phyloP scores from a whole-genome alignment of 139 green algal genomes.

The Chloropicon primus region DNA sequence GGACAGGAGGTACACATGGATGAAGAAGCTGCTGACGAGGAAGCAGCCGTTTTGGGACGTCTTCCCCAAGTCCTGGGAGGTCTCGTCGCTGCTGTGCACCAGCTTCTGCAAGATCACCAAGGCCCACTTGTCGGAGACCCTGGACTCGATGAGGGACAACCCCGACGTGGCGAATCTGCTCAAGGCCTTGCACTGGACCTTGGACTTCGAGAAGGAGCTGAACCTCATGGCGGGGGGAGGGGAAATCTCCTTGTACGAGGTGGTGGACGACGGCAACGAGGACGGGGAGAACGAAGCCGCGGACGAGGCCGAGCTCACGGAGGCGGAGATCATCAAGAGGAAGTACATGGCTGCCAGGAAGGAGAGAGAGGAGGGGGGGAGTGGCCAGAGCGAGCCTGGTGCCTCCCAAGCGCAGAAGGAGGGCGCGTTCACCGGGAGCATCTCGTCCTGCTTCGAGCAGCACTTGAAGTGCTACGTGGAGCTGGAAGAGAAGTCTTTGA shows the following conservation, averaged over 20 bases:
- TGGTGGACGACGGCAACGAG: slow-evolving; percentile 6
- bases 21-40: slow-evolving; percentile 25
- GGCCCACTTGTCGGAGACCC: slow-evolving; percentile 65
- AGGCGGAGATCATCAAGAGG: slow-evolving; percentile 9
- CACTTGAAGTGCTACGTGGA: slow-evolving; percentile 65
- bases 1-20: slow-evolving; percentile 78
- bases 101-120: slow-evolving; percentile 89
- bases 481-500: slow-evolving; percentile 52
- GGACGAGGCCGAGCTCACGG: slow-evolving; percentile 25
- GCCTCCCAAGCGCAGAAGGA: slow-evolving; percentile 2
- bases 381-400: slow-evolving; percentile 11
- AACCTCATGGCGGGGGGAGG: slow-evolving; percentile 11
- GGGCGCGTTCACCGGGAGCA: slow-evolving; percentile 45
- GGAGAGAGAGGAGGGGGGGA: slow-evolving; percentile 12
- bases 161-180: slow-evolving; percentile 65
- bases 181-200: slow-evolving; percentile 77
- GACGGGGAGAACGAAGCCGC: slow-evolving; percentile 7
- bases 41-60: slow-evolving; percentile 64
- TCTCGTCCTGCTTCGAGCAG: slow-evolving; percentile 57
- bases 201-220: slow-evolving; percentile 94
- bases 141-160: slow-evolving; percentile 34
- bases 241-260: neutral
- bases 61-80: slow-evolving; percentile 76
- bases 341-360: slow-evolving; percentile 4
- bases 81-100: slow-evolving; percentile 71